phyloP scores from a whole-genome alignment of 2,329 filamentous ascomycete genomes.

The Trichoderma sp. region DNA sequence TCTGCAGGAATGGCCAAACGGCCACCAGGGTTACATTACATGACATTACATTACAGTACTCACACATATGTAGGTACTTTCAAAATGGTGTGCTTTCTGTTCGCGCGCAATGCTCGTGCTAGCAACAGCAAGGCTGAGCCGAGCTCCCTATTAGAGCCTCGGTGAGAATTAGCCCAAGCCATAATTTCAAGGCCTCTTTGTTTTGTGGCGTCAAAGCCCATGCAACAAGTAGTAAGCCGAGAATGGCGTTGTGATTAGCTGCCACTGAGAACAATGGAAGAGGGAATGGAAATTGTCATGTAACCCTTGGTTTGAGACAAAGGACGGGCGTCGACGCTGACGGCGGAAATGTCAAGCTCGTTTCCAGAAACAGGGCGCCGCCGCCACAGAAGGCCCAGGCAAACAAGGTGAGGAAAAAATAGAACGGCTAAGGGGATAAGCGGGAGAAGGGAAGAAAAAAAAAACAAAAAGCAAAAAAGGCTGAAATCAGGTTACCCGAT shows the following conservation, averaged over 20 bases:
- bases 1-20: background rate
- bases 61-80: background rate
- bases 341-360: background rate
- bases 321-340: conserved; percentile 19
- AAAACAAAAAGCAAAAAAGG: background rate
- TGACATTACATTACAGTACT: background rate
- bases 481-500: background rate
- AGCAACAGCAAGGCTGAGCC: conserved; percentile 10
- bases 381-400: background rate
- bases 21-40: background rate
- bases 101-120: background rate
- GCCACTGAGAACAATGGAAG: background rate
- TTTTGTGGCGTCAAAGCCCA: conserved; percentile 8
- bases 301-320: background rate
- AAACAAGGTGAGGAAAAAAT: background rate
- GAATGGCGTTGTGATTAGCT: background rate
- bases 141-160: background rate
- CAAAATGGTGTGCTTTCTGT: background rate
- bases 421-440: background rate
- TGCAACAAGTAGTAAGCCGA: background rate
- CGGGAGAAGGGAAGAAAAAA: background rate
- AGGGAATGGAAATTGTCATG: background rate
- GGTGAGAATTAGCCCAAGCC: background rate
- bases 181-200: background rate
- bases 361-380: background rate